Evolutionary conservation across 345 rosid species (phyloP).

Genomic region (Kernera saxatilis): DNA sequence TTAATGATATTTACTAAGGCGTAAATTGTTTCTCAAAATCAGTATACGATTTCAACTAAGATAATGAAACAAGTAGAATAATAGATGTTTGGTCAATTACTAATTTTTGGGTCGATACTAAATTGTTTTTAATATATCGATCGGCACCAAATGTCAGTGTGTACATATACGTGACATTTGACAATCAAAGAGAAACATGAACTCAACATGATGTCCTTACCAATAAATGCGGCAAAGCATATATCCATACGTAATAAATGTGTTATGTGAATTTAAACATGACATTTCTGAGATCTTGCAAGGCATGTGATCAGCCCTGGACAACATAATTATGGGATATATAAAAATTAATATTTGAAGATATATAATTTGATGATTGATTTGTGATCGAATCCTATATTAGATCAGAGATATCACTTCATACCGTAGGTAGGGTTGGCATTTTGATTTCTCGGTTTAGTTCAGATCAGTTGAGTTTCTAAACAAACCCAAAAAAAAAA

Average conservation of each 20-base stretch:
- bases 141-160: neutral
- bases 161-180: constrained; percentile 7
- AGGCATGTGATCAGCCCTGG: constrained; percentile 17
- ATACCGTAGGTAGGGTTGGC: neutral
- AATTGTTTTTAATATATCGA: neutral
- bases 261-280: constrained; percentile 8
- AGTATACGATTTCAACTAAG: neutral
- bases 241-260: constrained; percentile 14
- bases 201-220: constrained; percentile 14
- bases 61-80: neutral
- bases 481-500: too few relatives aligned
- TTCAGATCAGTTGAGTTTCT: too few relatives aligned
- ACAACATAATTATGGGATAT: neutral
- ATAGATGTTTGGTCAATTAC: neutral
- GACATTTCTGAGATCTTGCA: neutral
- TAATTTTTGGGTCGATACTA: neutral
- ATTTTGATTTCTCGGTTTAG: neutral
- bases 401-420: neutral
- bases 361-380: neutral
- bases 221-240: constrained; percentile 16
- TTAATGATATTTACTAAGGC: neutral
- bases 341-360: neutral
- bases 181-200: constrained; percentile 22
- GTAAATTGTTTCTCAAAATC: neutral
- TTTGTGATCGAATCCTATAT: neutral